These are phyloP conservation scores for Backusella tuberculispora DNA, from an alignment of 192 early-diverging fungal species.

Conservation along the genomic window DNA sequence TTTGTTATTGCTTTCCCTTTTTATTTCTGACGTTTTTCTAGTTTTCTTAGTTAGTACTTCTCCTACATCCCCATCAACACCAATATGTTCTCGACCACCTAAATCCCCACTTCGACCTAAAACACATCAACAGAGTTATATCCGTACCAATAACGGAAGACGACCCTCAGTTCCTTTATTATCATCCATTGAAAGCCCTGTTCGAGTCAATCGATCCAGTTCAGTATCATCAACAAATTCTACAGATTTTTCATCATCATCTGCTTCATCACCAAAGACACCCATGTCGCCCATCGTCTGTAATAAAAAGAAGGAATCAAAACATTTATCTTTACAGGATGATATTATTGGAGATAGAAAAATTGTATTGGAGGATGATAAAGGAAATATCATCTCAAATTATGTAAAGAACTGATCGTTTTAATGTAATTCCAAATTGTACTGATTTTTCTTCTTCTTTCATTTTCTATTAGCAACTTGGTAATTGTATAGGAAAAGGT, in stretches of 20 bases:
- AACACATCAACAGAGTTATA: not conserved
- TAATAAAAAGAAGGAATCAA: not conserved
- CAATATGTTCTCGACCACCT: not conserved
- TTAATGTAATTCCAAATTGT: not conserved
- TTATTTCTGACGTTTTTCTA: too few species aligned
- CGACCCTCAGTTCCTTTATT: not conserved
- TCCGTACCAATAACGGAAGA: not conserved
- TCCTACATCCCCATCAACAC: not conserved
- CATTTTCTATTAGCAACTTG: too few species aligned
- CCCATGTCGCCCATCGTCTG: not conserved
- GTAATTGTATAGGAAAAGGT: constrained; percentile 86
- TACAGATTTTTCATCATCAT: not conserved
- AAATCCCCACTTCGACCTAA: constrained; percentile 8
- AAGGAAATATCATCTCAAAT: not conserved
- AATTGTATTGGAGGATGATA: constrained; percentile 7
- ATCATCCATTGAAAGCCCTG: not conserved
- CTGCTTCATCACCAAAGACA: constrained; percentile 1
- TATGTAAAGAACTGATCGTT: not conserved
- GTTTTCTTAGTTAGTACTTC: too few species aligned
- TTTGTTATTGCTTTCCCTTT: not conserved
- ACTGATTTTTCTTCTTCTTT: too few species aligned
- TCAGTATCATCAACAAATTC: constrained; percentile 14
- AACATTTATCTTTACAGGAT: not conserved
- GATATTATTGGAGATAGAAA: not conserved
- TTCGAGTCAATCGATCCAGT: constrained; percentile 11